Evolutionary conservation across 305 asterid species (phyloP).

Genomic region (Coffea humblotiana): DNA sequence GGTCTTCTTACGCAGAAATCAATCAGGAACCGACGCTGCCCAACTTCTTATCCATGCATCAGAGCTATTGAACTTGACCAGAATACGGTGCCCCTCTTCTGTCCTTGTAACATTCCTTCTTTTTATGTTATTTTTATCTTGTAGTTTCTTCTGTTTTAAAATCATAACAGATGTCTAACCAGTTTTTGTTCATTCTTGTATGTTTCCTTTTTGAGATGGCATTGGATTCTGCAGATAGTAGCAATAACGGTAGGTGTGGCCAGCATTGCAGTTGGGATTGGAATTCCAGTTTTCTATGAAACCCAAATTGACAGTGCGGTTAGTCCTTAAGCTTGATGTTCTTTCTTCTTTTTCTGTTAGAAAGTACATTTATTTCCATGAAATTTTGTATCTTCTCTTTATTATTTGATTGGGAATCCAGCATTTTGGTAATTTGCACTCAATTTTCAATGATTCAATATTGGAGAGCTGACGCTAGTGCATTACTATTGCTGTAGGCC

Average conservation of each 20-base stretch:
- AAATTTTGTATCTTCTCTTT: background rate
- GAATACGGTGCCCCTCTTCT: slow-evolving; percentile 51
- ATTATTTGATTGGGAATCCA: background rate
- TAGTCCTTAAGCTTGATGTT: slow-evolving; percentile 18
- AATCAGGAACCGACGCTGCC: slow-evolving; percentile 33
- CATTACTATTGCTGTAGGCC: slow-evolving; percentile 45
- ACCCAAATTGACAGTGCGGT: slow-evolving; percentile 84
- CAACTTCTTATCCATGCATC: slow-evolving; percentile 61
- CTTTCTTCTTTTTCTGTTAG: background rate
- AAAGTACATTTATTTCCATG: background rate
- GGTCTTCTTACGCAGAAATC: slow-evolving; percentile 28
- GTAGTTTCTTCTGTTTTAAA: background rate
- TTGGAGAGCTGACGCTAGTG: background rate
- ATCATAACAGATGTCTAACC: no score
- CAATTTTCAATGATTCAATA: background rate
- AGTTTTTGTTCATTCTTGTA: background rate
- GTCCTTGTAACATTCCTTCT: background rate
- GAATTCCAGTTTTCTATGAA: slow-evolving; percentile 87
- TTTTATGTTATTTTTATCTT: background rate
- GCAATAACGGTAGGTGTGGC: slow-evolving; percentile 82
- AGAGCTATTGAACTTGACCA: slow-evolving; percentile 87
- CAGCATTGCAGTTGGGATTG: slow-evolving; percentile 85
- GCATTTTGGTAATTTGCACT: background rate
- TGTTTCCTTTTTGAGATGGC: slow-evolving; percentile 1
- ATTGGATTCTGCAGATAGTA: slow-evolving; percentile 48